phyloP scores from a whole-genome alignment of 2,329 filamentous ascomycete species.

The Penicillium sp. region DNA sequence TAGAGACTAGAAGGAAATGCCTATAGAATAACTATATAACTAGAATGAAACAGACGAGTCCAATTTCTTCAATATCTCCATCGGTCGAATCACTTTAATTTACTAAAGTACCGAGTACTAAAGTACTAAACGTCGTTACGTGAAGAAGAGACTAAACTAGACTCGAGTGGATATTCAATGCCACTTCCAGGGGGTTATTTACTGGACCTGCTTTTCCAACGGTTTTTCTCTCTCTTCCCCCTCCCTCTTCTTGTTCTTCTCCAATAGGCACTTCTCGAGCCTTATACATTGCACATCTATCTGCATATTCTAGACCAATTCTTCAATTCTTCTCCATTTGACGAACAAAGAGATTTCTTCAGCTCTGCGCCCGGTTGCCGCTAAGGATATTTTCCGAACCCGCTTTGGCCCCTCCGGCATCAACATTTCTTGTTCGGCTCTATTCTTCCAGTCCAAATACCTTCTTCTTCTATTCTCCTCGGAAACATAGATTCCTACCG shows the following conservation, averaged over 20 bases:
- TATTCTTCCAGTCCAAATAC: conserved; percentile 2
- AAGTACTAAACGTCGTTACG: conserved; percentile 18
- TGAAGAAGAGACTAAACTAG: conserved; percentile 20
- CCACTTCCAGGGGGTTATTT: conserved; percentile 25
- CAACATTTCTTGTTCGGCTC: conserved; percentile 7
- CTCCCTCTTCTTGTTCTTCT: conserved; percentile 9
- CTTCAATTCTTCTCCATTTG: conserved; percentile 5
- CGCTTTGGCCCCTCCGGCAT: conserved; percentile 15
- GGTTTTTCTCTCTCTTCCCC: conserved; percentile 13
- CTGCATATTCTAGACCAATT: conserved; percentile 5
- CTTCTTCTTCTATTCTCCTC: neutral
- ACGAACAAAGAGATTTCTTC: conserved; percentile 10
- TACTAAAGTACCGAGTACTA: neutral
- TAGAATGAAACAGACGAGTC: neutral
- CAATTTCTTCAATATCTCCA: neutral
- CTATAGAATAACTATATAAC: too few relatives aligned
- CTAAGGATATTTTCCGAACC: conserved; percentile 22
- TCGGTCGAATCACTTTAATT: neutral
- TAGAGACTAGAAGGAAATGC: too few relatives aligned
- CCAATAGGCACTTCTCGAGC: conserved; percentile 3
- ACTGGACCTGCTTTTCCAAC: conserved; percentile 3
- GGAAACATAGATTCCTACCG: conserved; percentile 2
- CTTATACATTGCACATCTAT: conserved; percentile 1
- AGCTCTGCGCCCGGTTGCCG: conserved; percentile 16
- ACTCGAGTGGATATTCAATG: conserved; percentile 26